Evolutionary conservation across 2,329 filamentous ascomycete genomes (phyloP), one percentile per base, ranked within the genome.

Genomic region (Monosporascus sp.): DNA sequence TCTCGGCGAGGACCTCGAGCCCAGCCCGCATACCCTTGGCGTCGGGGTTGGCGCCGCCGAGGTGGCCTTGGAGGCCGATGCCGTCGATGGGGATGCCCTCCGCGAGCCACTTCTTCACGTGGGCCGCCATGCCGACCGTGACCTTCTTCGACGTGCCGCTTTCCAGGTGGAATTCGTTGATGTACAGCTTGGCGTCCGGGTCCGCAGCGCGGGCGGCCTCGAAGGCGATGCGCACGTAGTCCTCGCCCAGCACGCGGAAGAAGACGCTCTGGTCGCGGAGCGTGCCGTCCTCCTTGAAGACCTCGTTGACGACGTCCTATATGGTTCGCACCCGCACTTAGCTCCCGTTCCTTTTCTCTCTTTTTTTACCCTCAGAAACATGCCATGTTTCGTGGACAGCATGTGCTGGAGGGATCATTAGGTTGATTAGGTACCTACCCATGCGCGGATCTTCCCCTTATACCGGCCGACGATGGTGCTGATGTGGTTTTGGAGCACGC

Each of bases 141-240:
- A 72, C 58, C 73, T 90, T 90, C 56, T 78, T 71, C 60, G 80
- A 80, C 55, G 62, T 75, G 20, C 83, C 76, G 38, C 67, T 74
- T 69, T 86, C 84, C 52, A 86, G 76, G 70, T 86, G 86, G 69
- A 76, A 81, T 62, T 90, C 86, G 68, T 90, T 90, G 71, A 89
- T 86, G 73, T 87, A 90, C 34, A 90, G 76, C 70, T 85, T 85
- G 2, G 84, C 84, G 50, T 68, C 62, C 2, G 86, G 84, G 64
- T 89, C 86, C 17, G 83, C 85, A 7, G 76, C 76, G 44, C 78
- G 77, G 17, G 86, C 87, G 11, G 86, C 80, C 46, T 79, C 75
- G 71, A 89, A 90, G 38, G 86, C 86, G 60, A 87, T 84, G n/a
- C 74, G 72, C 49, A 90, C 80, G 64, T 85, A 88, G 64, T 79